Percentiles rank a stretch among this genome's conserved stretches.
phyloP scores from a whole-genome alignment of 331 rosid genomes.

The Ulmus americana region DNA sequence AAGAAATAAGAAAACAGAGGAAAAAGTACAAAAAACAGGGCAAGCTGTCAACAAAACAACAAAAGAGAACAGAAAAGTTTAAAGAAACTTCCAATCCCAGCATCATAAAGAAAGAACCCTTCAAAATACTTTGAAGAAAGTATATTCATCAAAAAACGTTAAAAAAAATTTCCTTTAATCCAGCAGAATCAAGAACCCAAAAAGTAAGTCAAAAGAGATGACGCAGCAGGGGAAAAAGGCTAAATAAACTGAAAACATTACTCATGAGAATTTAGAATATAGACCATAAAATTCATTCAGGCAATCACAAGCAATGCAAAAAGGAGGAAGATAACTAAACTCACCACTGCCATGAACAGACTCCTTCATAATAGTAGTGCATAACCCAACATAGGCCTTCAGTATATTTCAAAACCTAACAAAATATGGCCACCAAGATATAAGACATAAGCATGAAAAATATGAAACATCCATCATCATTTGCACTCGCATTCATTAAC shows the following conservation, averaged over 20 bases:
- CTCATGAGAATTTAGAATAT: no score
- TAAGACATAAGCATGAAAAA: constrained; percentile 17
- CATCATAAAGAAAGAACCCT: no score
- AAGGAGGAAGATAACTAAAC: constrained; percentile 23
- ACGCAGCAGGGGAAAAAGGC: no score
- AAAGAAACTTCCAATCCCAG: no score
- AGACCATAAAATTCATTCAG: background rate
- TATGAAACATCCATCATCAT: constrained; percentile 4
- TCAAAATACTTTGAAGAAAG: no score
- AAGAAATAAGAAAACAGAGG: background rate
- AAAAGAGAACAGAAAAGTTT: no score
- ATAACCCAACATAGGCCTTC: constrained; percentile 98
- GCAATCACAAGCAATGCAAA: background rate
- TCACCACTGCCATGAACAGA: constrained; percentile 97
- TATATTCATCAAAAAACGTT: no score
- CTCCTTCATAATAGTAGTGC: constrained; percentile 97
- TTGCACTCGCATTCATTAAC: constrained; percentile 31
- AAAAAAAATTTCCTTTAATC: no score
- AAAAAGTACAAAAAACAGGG: background rate
- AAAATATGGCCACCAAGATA: constrained; percentile 17
- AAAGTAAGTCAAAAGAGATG: no score
- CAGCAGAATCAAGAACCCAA: no score
- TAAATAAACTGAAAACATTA: no score
- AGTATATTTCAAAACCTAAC: constrained; percentile 80
- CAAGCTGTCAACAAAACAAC: background rate